phyloP scores from a whole-genome alignment of 495 filamentous ascomycete species.

The Diplogelasinospora grovesii region DNA sequence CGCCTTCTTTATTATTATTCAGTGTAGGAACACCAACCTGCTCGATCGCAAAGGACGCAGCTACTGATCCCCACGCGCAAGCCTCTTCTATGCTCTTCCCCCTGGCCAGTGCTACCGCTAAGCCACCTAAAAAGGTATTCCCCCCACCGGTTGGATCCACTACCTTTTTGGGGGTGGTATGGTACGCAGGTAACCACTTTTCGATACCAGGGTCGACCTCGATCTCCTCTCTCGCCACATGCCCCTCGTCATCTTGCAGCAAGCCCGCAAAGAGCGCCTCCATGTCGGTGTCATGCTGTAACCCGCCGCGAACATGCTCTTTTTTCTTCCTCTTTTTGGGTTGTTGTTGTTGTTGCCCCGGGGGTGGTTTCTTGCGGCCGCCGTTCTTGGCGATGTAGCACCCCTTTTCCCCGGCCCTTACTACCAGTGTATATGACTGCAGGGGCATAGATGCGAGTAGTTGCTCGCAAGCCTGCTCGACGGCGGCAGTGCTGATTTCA shows the following conservation, averaged over 20 bases:
- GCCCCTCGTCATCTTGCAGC: conserved; percentile 41
- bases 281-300: conserved; percentile 48
- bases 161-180: conserved; percentile 44
- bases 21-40: conserved; percentile 78
- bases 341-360: no score
- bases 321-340: conserved; percentile 28
- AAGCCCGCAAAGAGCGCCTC: conserved; percentile 45
- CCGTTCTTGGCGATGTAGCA: conserved; percentile 48
- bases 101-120: conserved; percentile 68
- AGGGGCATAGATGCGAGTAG: conserved; percentile 47
- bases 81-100: conserved; percentile 59
- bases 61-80: conserved; percentile 71
- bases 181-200: conserved; percentile 50
- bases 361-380: conserved; percentile 27
- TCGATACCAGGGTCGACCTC: conserved; percentile 48
- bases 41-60: conserved; percentile 90
- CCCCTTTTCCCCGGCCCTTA: conserved; percentile 43
- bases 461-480: conserved; percentile 50
- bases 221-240: conserved; percentile 53
- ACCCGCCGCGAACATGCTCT: conserved; percentile 36
- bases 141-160: conserved; percentile 95
- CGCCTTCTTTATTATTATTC: conserved; percentile 39
- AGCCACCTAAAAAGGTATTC: conserved; percentile 82
- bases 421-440: conserved; percentile 48
- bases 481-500: conserved; percentile 41